Evolutionary conservation across 768 basidiomycete genomes (phyloP).

Genomic region (Gyrodon lividus): DNA sequence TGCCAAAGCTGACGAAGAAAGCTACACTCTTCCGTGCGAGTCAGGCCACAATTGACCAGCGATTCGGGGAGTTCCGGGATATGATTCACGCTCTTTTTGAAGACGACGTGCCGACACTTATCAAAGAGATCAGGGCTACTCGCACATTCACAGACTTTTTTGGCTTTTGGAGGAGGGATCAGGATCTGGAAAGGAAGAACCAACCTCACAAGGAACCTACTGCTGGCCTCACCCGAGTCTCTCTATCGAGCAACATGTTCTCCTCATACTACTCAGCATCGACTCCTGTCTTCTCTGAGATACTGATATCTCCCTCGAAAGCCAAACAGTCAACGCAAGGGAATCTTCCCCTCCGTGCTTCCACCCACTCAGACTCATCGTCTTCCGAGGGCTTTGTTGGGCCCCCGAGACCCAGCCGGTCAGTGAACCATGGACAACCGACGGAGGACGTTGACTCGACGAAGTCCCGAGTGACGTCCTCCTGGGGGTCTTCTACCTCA

Average conservation of each 20-base stretch:
- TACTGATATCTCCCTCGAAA: conserved; percentile 6
- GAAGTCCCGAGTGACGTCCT: conserved; percentile 25
- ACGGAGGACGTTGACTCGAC: conserved; percentile 3
- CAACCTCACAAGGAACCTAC: conserved; percentile 17
- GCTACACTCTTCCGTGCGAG: conserved; percentile 71
- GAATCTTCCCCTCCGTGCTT: background rate
- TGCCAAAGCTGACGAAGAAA: conserved; percentile 71
- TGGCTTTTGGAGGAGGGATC: conserved; percentile 71
- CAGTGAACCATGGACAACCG: conserved; percentile 1
- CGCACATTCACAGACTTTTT: conserved; percentile 72
- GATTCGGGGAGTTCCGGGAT: conserved; percentile 56
- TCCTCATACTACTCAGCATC: conserved; percentile 57
- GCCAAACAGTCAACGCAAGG: conserved; percentile 13
- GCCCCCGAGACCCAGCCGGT: conserved; percentile 5
- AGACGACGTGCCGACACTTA: conserved; percentile 60
- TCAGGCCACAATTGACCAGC: conserved; percentile 61
- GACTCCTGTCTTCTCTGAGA: conserved; percentile 9
- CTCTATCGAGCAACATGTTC: conserved; percentile 54
- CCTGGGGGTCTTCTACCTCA: conserved; percentile 20
- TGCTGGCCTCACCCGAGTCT: conserved; percentile 35
- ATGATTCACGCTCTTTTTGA: conserved; percentile 60
- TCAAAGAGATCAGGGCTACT: conserved; percentile 62
- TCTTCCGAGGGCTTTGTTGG: conserved; percentile 23
- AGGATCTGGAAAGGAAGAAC: conserved; percentile 54
- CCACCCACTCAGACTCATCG: conserved; percentile 22